Conservation (phyloP, 768 basidiomycete genomes). For the Tulasnella sp. region DNA sequence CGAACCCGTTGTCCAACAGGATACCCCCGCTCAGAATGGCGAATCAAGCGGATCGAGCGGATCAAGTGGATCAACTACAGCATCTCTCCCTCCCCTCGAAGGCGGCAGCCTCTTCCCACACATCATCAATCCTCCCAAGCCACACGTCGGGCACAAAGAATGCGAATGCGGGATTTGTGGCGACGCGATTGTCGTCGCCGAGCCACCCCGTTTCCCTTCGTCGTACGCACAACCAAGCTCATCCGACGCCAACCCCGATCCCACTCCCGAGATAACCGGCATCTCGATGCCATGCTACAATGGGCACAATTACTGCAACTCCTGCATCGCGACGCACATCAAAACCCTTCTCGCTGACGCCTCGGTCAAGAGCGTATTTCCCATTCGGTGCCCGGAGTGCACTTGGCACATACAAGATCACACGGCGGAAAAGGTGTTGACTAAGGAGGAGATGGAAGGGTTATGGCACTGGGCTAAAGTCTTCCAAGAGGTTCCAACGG, state of each 20-base stretch:
- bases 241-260: neutral
- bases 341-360: constrained; percentile 5
- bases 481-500: neutral
- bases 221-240: neutral
- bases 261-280: neutral
- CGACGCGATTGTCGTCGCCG: neutral
- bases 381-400: constrained; percentile 23
- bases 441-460: neutral
- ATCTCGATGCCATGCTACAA: neutral
- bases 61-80: neutral
- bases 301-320: neutral
- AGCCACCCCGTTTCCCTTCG: neutral
- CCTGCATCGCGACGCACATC: constrained; percentile 15
- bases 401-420: constrained; percentile 6
- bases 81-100: neutral
- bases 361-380: neutral
- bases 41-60: neutral
- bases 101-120: neutral
- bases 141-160: neutral
- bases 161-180: constrained; percentile 13
- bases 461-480: neutral
- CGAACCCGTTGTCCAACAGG: neutral
- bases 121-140: neutral
- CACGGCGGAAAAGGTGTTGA: constrained; percentile 8
- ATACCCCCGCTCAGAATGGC: neutral